phyloP scores from a whole-genome alignment of 441 rosid genomes.

The Aleurites moluccanus region DNA sequence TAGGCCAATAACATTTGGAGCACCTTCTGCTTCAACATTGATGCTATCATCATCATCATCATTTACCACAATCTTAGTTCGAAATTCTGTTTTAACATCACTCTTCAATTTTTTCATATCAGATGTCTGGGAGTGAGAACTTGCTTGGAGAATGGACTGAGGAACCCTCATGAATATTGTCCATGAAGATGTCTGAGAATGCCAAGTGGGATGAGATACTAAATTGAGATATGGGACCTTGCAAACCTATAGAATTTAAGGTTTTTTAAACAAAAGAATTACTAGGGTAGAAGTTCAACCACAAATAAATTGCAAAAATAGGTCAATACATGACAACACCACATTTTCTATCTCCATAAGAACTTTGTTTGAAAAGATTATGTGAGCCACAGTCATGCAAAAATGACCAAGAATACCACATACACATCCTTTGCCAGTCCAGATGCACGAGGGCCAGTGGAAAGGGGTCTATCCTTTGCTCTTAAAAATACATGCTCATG shows the following conservation, averaged over 20 bases:
- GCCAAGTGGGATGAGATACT: slow-evolving; percentile 93
- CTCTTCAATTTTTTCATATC: slow-evolving; percentile 46
- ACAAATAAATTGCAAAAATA: slow-evolving; percentile 10
- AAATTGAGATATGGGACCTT: slow-evolving; percentile 85
- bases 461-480: slow-evolving; percentile 47
- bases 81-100: slow-evolving; percentile 62
- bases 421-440: slow-evolving; percentile 48
- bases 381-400: slow-evolving; percentile 82
- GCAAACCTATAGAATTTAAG: slow-evolving; percentile 50
- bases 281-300: background rate
- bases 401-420: slow-evolving; percentile 82
- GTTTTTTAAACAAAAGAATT: slow-evolving; percentile 3
- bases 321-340: slow-evolving; percentile 43
- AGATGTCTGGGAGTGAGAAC: slow-evolving; percentile 37
- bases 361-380: slow-evolving; percentile 75
- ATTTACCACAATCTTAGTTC: slow-evolving; percentile 72
- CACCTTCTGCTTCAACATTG: slow-evolving; percentile 84
- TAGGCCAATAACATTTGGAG: slow-evolving; percentile 76
- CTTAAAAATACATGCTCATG: slow-evolving; percentile 61
- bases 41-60: slow-evolving; percentile 80
- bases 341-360: slow-evolving; percentile 70
- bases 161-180: slow-evolving; percentile 79
- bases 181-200: slow-evolving; percentile 91
- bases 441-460: slow-evolving; percentile 39
- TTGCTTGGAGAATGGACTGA: slow-evolving; percentile 62